Conservation (phyloP, 768 basidiomycete genomes). For the Xerocomus spinulosus region DNA sequence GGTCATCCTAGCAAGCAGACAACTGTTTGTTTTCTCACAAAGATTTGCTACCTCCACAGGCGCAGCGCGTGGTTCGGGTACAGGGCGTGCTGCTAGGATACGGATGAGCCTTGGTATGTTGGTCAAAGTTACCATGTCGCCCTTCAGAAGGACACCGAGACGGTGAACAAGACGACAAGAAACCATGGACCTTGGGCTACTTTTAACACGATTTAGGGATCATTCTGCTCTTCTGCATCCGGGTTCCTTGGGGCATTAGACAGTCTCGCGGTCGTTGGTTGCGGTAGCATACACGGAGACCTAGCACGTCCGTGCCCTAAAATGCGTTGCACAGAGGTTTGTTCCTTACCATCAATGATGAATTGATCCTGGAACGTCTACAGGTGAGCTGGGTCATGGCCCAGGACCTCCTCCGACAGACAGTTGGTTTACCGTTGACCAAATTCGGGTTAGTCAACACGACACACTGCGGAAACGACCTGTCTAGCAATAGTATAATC, state of each 20-base stretch:
- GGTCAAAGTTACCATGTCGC: constrained; percentile 3
- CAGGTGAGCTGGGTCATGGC: too few species aligned
- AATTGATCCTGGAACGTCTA: too few species aligned
- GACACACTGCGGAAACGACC: too few species aligned
- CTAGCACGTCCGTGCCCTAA: constrained; percentile 70
- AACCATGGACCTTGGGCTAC: constrained; percentile 31
- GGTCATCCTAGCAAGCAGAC: too few species aligned
- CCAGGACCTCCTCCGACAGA: too few species aligned
- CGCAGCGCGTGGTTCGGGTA: background rate
- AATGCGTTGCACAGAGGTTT: constrained; percentile 58
- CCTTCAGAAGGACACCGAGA: background rate
- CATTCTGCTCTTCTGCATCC: constrained; percentile 33
- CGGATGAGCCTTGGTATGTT: too few species aligned
- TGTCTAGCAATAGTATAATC: too few species aligned
- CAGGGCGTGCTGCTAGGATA: too few species aligned
- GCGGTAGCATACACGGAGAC: constrained; percentile 54
- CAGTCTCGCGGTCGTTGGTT: constrained; percentile 29
- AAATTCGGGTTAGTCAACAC: too few species aligned
- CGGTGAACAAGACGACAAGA: constrained; percentile 15
- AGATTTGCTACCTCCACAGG: too few species aligned
- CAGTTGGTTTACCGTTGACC: too few species aligned
- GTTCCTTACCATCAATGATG: constrained; percentile 8
- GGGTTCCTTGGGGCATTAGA: constrained; percentile 30
- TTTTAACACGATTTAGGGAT: constrained; percentile 37
- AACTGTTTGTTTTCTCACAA: too few species aligned